These are phyloP conservation scores for Stephania yunnanensis DNA, from an alignment of 164 flowering plant species.

Conservation along the genomic window DNA sequence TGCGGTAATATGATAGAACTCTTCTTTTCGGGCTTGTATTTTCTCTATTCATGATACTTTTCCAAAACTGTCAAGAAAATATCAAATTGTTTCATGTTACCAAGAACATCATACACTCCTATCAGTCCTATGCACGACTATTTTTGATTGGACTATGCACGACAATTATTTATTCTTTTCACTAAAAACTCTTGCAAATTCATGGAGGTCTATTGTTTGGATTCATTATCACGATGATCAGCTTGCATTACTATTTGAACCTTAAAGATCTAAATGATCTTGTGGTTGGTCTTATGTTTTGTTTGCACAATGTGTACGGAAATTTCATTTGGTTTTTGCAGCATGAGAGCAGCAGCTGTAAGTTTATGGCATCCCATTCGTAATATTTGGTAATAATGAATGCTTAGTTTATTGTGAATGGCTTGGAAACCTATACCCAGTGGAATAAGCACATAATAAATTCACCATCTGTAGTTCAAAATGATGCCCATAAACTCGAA, in stretches of 20 bases:
- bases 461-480: not conserved
- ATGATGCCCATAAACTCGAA: not conserved
- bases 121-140: too few species aligned
- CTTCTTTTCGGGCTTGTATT: not conserved
- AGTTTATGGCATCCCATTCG: not conserved
- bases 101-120: too few species aligned
- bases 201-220: not conserved
- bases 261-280: not conserved
- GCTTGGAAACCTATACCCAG: not conserved
- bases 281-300: not conserved
- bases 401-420: too few species aligned
- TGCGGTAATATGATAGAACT: slow-evolving; percentile 38
- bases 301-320: not conserved
- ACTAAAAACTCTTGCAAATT: not conserved
- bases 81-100: too few species aligned
- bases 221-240: not conserved
- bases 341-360: not conserved
- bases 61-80: not conserved
- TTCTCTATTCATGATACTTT: not conserved
- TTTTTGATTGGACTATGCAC: too few species aligned
- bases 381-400: too few species aligned
- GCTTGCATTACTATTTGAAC: not conserved
- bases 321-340: not conserved
- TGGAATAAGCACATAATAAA: not conserved
- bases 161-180: not conserved